Evolutionary conservation across 1,139 yeast species (phyloP), one percentile per base, ranked within the genome.

Genomic region (Pichia sp.): DNA sequence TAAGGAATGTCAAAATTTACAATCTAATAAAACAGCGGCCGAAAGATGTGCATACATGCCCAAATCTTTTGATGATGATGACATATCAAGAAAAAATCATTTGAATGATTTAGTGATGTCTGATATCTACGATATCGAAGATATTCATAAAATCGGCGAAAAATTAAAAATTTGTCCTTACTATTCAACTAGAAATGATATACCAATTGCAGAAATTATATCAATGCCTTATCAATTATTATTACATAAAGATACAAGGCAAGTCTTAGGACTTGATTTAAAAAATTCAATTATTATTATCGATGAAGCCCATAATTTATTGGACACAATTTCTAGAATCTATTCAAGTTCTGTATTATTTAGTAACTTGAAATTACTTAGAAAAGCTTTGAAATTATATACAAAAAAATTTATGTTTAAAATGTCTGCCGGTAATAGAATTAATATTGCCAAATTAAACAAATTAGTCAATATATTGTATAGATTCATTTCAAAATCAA

Each of bases 251-350:
- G 70, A 77, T 4, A 75, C 95, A 0, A 70, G 97, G 57, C 71
- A 73, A 4, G 69, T 80, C 0, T 64, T 88, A 43, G 78, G 80
- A 1, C 62, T 90, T 7, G 73, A 81, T 43, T 61, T 90, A 16
- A 73, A 75, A 45, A 75, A 80, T 51, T 74, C 92, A 0, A 76
- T 90, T 7, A 77, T 92, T 1, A 76, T 92, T 4, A 82, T 90
- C 36, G 98, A 90, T 62, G 98, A 90, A 61, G 97, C 97, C 0
- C 98, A 90, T 62, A 90, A 90, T 61, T 68, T 90, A 39, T 63
- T 89, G 30, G 97, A 89, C 56, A 81, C 90, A 0, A 79, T 90
- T 5, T 77, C 83, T 1, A 70, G 85, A 1, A 68, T 90, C 53
- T 76, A 85, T 58, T 87, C 96, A 0, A 74, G 80, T 1, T 65